Evolutionary conservation across 2,329 filamentous ascomycete genomes (phyloP).

Genomic region (Phaeosphaeria sp.): DNA sequence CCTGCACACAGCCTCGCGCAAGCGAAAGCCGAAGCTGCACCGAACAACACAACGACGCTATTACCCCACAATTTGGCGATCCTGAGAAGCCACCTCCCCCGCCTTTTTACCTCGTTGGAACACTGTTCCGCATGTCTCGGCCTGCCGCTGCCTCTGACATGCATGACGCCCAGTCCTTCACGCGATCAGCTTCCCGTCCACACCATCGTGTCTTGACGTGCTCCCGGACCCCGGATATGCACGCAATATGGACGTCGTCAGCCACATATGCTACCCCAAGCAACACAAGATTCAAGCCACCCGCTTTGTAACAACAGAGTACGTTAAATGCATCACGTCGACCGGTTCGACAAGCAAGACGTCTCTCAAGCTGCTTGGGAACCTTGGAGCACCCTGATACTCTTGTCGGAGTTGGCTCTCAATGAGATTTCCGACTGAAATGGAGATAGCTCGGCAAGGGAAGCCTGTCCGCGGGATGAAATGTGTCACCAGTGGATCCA

Average conservation of each 20-base stretch:
- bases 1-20: conserved; percentile 35
- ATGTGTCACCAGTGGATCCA: conserved; percentile 22
- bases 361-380: too few relatives aligned
- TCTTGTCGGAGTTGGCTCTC: too few relatives aligned
- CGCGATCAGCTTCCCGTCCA: conserved; percentile 19
- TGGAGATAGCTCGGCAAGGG: neutral
- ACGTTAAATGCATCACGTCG: neutral
- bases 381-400: too few relatives aligned
- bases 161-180: conserved; percentile 43
- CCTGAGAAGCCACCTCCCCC: conserved; percentile 37
- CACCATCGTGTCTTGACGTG: conserved; percentile 23
- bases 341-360: neutral
- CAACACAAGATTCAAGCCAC: conserved; percentile 17
- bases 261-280: conserved; percentile 23
- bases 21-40: conserved; percentile 29
- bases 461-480: conserved; percentile 16
- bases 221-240: conserved; percentile 26
- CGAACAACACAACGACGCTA: conserved; percentile 27
- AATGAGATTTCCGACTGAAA: neutral
- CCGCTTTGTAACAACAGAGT: conserved; percentile 6
- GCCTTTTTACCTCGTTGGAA: conserved; percentile 44
- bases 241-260: conserved; percentile 22
- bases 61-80: conserved; percentile 50
- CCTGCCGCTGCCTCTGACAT: conserved; percentile 39
- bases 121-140: conserved; percentile 27